Evolutionary conservation across 805 yeast genomes (phyloP).

Genomic region (Nakazawaea molendinolei): DNA sequence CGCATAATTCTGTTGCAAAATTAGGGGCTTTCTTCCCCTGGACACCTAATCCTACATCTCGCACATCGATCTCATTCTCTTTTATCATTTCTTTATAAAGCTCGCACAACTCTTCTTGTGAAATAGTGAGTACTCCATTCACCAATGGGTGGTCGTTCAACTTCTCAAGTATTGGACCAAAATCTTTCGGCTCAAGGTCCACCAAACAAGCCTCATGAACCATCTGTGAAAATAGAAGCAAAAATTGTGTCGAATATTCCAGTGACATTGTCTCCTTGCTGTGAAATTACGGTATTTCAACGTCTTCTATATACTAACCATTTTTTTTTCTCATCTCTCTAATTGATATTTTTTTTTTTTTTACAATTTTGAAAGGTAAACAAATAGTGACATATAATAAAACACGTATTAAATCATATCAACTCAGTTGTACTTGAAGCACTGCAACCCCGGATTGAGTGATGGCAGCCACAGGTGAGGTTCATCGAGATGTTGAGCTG

Average conservation of each 20-base stretch:
- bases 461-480: no score
- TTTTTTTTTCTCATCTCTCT: conserved; percentile 7
- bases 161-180: conserved; percentile 12
- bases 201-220: conserved; percentile 17
- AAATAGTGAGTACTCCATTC: conserved; percentile 10
- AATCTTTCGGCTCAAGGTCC: conserved; percentile 12
- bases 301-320: conserved; percentile 12
- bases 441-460: no score
- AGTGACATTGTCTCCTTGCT: conserved; percentile 11
- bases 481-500: no score
- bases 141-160: conserved; percentile 22
- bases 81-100: conserved; percentile 17
- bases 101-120: conserved; percentile 15
- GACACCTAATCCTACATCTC: conserved; percentile 7
- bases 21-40: conserved; percentile 15
- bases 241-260: conserved; percentile 22
- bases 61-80: conserved; percentile 12
- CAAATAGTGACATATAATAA: not conserved
- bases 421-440: no score
- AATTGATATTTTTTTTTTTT: conserved; percentile 2
- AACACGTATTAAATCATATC: no score
- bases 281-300: not conserved
- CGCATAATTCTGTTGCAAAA: conserved; percentile 18
- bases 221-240: conserved; percentile 24
- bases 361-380: conserved; percentile 5